phyloP scores from a whole-genome alignment of 805 yeast species.

The Metschnikowia noctiluminum region DNA sequence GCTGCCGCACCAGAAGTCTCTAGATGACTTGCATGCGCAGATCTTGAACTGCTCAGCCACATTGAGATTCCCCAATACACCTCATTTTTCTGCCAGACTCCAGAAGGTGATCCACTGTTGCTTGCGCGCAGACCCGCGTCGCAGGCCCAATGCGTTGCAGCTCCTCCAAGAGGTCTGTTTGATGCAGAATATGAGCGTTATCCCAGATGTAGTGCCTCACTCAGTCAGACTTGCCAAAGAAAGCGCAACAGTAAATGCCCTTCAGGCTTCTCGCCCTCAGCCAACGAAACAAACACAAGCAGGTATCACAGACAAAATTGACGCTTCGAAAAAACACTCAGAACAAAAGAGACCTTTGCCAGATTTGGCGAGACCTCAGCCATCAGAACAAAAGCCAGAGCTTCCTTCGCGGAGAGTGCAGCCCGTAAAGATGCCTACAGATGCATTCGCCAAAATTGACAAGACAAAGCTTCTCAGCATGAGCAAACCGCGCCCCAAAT shows the following conservation, averaged over 20 bases:
- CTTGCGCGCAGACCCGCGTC: conserved; percentile 61
- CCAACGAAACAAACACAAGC: no score
- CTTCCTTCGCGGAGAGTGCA: no score
- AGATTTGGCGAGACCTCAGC: background rate
- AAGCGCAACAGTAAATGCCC: background rate
- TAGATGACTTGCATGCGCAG: conserved; percentile 50
- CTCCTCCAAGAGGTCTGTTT: conserved; percentile 63
- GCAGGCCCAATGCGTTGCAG: conserved; percentile 73
- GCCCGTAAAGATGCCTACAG: conserved; percentile 14
- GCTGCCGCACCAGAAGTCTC: conserved; percentile 33
- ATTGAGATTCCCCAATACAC: conserved; percentile 39
- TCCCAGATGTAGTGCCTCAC: conserved; percentile 41
- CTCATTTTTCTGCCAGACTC: conserved; percentile 54
- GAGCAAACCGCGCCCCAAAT: conserved; percentile 14
- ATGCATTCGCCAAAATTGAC: conserved; percentile 44
- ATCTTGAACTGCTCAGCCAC: conserved; percentile 55
- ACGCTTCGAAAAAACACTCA: no score
- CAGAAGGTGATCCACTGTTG: conserved; percentile 61
- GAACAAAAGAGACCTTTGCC: no score
- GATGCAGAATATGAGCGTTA: conserved; percentile 47
- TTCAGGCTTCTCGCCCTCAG: no score
- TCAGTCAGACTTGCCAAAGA: conserved; percentile 23
- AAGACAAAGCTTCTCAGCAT: conserved; percentile 29
- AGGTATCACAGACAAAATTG: no score
- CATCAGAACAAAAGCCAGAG: background rate